Base-by-base conservation (phyloP, 208 protist species). In the Borovskyia barvae region DNA sequence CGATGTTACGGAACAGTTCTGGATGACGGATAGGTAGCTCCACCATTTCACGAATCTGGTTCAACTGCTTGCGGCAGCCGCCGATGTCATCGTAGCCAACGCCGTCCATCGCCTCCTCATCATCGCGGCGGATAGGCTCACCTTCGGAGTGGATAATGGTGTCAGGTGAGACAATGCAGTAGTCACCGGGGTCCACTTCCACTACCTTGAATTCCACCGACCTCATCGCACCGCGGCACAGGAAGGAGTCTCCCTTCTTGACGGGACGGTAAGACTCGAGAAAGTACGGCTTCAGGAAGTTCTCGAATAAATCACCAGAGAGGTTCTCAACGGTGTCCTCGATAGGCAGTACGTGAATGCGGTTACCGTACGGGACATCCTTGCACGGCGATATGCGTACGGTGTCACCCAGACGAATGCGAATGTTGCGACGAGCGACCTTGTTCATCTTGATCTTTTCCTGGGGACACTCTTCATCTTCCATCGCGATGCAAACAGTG, bases 131-230 rank as follows among this genome's bases (percentile, higher is more conserved):
- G 68, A 99, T 93, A 12, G 99, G 97, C 36, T 99, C 98, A 39
- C 99, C 99, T 66, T 99, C 99, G 68, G 94, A 99, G 87, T 99
- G 98, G 73, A 99, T 99, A 35, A 99, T 86, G 0, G 98, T 99
- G 40, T 99, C 97, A 20, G 97, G 97, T 5, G 97, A 90, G 30
- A 99, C 98, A 54, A 99, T 99, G 88, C 98, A 99, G 70, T 91
- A 98, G 26, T 97, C 93, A 1, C 81, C 87, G 14, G 99, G 98
- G 64, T 99, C 99, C 26, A 95, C 96, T 60, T 99, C 98, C 4
- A 99, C 97, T n/a, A 99, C 97, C 83, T 99, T 99, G 84, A 99
- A 99, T 82, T 99, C 99, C 33, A 99, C 97, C 8, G 97, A 87
- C 29, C 97, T 82, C 97, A 99, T 99, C 33, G 93, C 97, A 48